phyloP scores from a whole-genome alignment of 2,329 filamentous ascomycete genomes.

The Dryadomyces quercivorus region DNA sequence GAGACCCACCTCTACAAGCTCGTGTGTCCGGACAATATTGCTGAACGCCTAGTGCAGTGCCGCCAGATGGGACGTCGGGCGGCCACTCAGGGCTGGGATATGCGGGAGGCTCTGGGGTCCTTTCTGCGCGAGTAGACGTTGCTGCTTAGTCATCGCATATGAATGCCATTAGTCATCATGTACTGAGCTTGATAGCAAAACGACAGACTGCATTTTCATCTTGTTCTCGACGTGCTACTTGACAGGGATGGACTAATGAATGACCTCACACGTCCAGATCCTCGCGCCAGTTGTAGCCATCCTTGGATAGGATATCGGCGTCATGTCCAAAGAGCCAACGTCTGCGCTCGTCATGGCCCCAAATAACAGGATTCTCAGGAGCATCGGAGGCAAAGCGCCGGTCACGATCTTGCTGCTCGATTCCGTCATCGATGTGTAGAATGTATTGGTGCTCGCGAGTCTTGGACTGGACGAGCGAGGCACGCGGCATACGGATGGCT shows the following conservation, averaged over 20 bases:
- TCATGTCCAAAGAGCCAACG: slow-evolving; percentile 21
- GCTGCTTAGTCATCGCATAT: too few species aligned
- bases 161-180: too few species aligned
- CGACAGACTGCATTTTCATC: too few species aligned
- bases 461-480: slow-evolving; percentile 12
- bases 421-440: slow-evolving; percentile 14
- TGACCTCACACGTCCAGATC: too few species aligned
- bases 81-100: neutral
- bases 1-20: slow-evolving; percentile 1
- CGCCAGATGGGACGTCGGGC: slow-evolving; percentile 2
- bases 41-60: slow-evolving; percentile 1
- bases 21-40: slow-evolving; percentile 1
- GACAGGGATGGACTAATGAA: too few species aligned
- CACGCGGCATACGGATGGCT: slow-evolving; percentile 11
- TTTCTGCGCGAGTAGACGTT: neutral
- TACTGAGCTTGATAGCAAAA: too few species aligned
- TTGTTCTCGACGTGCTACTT: too few species aligned
- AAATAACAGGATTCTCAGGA: slow-evolving; percentile 14
- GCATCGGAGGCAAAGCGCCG: slow-evolving; percentile 7
- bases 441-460: slow-evolving; percentile 14
- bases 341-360: slow-evolving; percentile 18
- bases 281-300: neutral
- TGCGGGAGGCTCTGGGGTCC: neutral
- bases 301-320: slow-evolving; percentile 7
- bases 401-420: slow-evolving; percentile 12